Evolutionary conservation across 2,329 filamentous ascomycete genomes (phyloP).

Genomic region (Colletotrichum lini): DNA sequence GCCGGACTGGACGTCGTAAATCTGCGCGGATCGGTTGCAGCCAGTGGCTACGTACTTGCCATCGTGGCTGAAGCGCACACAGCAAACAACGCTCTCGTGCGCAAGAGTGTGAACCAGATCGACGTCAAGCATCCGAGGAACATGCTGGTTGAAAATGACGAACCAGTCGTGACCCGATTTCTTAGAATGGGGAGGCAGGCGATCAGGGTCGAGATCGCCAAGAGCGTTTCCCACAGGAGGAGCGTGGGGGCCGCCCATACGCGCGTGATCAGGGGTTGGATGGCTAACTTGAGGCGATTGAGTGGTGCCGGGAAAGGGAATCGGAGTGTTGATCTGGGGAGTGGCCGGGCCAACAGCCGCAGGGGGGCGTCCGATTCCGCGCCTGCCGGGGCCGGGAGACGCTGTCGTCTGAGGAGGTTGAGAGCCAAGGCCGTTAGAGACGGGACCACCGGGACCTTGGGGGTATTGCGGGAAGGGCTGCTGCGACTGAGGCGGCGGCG

Average conservation of each 20-base stretch:
- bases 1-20: constrained; percentile 92
- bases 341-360: constrained; percentile 81
- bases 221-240: constrained; percentile 73
- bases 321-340: constrained; percentile 90
- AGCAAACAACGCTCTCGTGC: constrained; percentile 98
- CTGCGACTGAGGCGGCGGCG: constrained; percentile 73
- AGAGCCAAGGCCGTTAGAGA: constrained; percentile 80
- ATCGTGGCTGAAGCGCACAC: constrained; percentile 95
- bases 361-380: constrained; percentile 77
- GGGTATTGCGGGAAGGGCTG: constrained; percentile 81
- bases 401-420: constrained; percentile 88
- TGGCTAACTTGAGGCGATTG: constrained; percentile 91
- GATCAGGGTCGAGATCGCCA: constrained; percentile 88
- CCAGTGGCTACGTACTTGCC: constrained; percentile 97
- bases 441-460: constrained; percentile 66
- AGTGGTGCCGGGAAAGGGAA: constrained; percentile 86
- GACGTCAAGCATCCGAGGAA: constrained; percentile 91
- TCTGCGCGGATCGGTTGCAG: constrained; percentile 99
- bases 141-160: constrained; percentile 94
- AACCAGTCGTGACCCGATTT: constrained; percentile 95
- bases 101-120: constrained; percentile 93
- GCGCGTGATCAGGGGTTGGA: constrained; percentile 79
- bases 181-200: constrained; percentile 88
- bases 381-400: constrained; percentile 87
- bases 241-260: constrained; percentile 61